Percentiles rank a stretch among this genome's conserved stretches.
phyloP scores from a whole-genome alignment of 139 green algal species.

The Chlamydomonas sp. region DNA sequence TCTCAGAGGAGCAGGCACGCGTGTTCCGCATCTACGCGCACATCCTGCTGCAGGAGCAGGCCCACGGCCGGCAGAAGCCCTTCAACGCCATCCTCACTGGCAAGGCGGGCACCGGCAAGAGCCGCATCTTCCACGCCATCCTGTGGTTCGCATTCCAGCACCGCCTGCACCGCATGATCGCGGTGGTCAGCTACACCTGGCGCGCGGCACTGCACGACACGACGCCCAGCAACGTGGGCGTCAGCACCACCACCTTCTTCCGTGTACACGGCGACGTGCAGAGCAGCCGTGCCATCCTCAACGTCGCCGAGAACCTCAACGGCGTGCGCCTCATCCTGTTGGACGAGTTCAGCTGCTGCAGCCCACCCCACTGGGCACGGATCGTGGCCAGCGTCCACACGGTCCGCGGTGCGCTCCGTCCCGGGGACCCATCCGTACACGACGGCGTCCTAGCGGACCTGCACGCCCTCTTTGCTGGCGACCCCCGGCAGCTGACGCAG shows the following conservation, averaged over 20 bases:
- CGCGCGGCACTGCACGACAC: neutral
- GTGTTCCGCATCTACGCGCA: neutral
- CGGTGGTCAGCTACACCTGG: constrained; percentile 4
- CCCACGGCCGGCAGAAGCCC: neutral
- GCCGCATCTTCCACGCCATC: neutral
- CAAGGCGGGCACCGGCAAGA: constrained; percentile 4
- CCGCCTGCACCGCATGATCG: neutral
- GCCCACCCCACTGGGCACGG: neutral
- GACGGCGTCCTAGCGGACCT: neutral
- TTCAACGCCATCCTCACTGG: neutral
- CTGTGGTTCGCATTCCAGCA: constrained; percentile 11
- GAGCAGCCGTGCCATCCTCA: too few relatives aligned
- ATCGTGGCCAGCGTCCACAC: neutral
- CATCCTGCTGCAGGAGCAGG: neutral
- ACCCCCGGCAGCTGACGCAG: constrained; percentile 10
- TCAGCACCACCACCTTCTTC: constrained; percentile 1
- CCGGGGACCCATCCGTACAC: neutral
- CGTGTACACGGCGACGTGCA: too few relatives aligned
- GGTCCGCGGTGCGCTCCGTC: neutral
- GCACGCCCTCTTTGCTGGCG: neutral
- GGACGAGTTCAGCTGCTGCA: constrained; percentile 12
- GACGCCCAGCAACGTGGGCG: neutral
- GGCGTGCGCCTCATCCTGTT: constrained; percentile 3
- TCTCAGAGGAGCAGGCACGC: neutral
- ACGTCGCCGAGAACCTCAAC: neutral